Base-by-base conservation (phyloP, 352 stramenopile genomes). In the Blastocystis sp. region DNA sequence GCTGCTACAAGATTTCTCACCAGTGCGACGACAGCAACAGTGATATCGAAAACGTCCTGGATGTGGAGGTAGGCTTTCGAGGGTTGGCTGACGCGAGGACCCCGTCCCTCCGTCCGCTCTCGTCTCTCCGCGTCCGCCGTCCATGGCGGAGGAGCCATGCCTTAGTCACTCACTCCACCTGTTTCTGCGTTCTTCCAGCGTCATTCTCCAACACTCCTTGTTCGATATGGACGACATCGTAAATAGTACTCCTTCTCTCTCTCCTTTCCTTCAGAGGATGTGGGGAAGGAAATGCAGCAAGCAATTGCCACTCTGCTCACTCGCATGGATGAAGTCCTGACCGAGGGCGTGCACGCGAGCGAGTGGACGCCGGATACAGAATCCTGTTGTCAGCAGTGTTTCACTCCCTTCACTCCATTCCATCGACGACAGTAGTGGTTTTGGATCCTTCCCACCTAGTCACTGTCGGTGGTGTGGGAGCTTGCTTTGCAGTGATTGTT, bases 401-500 rank as follows among this genome's bases (percentile, higher is more conserved):
- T 27, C 3, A 29, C 6, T 6, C 34, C 1, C 14, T 73, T 73
- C 34, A 49, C 63, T 48, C 6, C 18, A 6, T 48, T 21, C 4
- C 36, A 36, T n/a, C 36, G 63, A 14, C 42, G n/a, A 36, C 63
- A 73, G 63, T 73, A 51, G 29, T 36, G 34, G 21, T 48, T 32
- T 73, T 7, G 42, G 7, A 53, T 36, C 34, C 0, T 24, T 73
- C 34, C 29, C 24, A 27, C 6, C 16, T 73, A 73, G 63, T 73
- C 63, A 73, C 21, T 73, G 63, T 51, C 32, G 63, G 11, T 73
- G 63, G 63, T 73, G 63, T 44, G 63, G 63, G n/a, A 14, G 63
- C 0, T 2, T 73, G 8, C 6, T 73, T 27, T 73, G 63, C 42
- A 16, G 9, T 51, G 36, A 29, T 6, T 73, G 63, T 24, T 73